Base-by-base conservation (phyloP, 1,284 basidiomycete species). In the Ganoderma sinense region DNA sequence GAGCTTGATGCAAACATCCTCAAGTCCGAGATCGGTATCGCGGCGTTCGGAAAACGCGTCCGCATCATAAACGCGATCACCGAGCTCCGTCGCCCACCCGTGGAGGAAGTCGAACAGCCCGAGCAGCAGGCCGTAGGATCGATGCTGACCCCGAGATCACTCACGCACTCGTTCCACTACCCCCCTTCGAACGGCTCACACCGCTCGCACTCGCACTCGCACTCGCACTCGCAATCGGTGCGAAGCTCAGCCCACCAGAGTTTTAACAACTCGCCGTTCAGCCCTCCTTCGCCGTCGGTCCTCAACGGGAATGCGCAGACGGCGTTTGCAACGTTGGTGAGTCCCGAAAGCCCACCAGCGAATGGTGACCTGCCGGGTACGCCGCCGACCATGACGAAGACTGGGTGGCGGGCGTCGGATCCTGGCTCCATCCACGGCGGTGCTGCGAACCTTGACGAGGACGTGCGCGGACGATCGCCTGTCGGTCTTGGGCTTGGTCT, bases 21-120 rank as follows among this genome's bases (percentile, higher is more conserved):
- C 76, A 99, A 99, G 83, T 85, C 83, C n/a, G 98, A 99, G 83
- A 94, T 99, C 70, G 98, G 97, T 61, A 96, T 99, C 73, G 84
- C 89, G 72, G 96, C 97, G 2, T 98, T 98, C 76, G 98, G 97
- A 29, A 97, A 98, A 80, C 94, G 97, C 20, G 89, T 96, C 79
- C 91, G 96, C 65, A 96, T 99, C 67, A 92, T 94, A 41, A 97
- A 97, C 76, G 96, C 95, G n/a, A 98, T 99, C 78, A 84, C 90
- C 29, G 97, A 99, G 74, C 89, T 99, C 2, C 89, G 91, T 33
- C 88, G 90, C 1, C 92, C 93, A 0, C 86, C 90, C 0, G 79
- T 88, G 70, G 67, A 72, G 11, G 76, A 78, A 45, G 78, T 71
- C 72, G 74, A 74, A 73, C 70, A 68, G 43, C 66, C 70, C 72